Base-by-base conservation (phyloP, 2,329 filamentous ascomycete genomes). In the Blastomyces parvus region DNA sequence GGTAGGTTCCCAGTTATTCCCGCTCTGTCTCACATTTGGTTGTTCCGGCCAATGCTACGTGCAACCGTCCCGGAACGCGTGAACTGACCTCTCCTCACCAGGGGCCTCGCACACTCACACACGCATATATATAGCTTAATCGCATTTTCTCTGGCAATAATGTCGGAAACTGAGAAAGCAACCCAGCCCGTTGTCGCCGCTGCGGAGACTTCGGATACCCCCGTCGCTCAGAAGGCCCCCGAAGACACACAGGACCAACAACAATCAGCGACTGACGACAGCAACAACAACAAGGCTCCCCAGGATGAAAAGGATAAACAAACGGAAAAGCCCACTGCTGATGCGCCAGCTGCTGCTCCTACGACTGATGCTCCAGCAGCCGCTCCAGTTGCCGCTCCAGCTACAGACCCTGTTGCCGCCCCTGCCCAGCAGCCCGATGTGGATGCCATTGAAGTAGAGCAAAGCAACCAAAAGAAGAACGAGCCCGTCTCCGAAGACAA, bases 391-490 rank as follows among this genome's bases (percentile, higher is more conserved):
- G n/a, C n/a, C n/a, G 44, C 44, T 50, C 6, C 59, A 40, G 14
- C 59, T 40, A 8, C 30, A 13, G 14, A 42, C 40, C 40, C 40
- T 17, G 17, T 42, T 42, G 17, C 40, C 40, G 3, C 40, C 40
- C 17, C 40, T 8, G 33, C 59, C 68, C 53, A 66, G 71, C 62
- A 68, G 7, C 22, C 68, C 19, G 53, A 59, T 36, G 63, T 61
- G 55, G 36, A 63, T 33, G 63, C 44, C 27, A 57, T 65, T 14
- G 67, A 72, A 44, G 69, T 73, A 58, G 17, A 62, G 50, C 33
- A 55, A 25, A 36, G 7, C 22, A 36, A 19, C 50, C 30, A 53
- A 44, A 62, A 62, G 38, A 59, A 59, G 19, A 25, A 48, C 14
- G 44, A 59, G 40, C 19, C 13, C 13, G 50, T 14, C 0, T 11